A percentile compares a stretch with the other conserved stretches of the same genome.
phyloP scores from a whole-genome alignment of 108 stramenopile genomes.

The Chaetoceros muelleri region DNA sequence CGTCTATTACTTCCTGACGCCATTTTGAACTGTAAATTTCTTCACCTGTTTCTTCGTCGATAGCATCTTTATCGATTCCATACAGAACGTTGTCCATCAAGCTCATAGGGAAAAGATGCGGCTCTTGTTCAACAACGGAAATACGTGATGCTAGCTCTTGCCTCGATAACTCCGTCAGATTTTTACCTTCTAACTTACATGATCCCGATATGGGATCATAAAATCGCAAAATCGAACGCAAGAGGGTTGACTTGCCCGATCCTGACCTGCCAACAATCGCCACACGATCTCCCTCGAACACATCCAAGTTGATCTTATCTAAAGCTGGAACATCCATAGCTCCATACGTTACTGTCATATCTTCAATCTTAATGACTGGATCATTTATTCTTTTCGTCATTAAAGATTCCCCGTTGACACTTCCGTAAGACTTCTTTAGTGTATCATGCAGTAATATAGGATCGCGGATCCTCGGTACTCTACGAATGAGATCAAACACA shows the following conservation, averaged over 20 bases:
- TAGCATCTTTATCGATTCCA: slow-evolving; percentile 65
- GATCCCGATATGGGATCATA: slow-evolving; percentile 87
- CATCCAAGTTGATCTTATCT: slow-evolving; percentile 40
- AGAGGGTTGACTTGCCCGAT: slow-evolving; percentile 86
- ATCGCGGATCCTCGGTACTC: slow-evolving; percentile 58
- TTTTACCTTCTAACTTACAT: slow-evolving; percentile 62
- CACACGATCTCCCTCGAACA: slow-evolving; percentile 83
- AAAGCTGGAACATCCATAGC: slow-evolving; percentile 69
- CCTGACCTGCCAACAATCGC: slow-evolving; percentile 91
- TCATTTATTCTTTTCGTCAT: slow-evolving; percentile 6
- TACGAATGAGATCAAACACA: slow-evolving; percentile 71
- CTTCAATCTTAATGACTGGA: slow-evolving; percentile 45
- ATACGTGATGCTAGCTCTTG: slow-evolving; percentile 58
- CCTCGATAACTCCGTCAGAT: slow-evolving; percentile 63
- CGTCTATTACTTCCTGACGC: slow-evolving; percentile 36
- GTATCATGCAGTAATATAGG: slow-evolving; percentile 14
- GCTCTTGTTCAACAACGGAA: slow-evolving; percentile 87
- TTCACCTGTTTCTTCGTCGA: slow-evolving; percentile 50
- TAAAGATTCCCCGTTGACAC: not conserved
- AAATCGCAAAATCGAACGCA: slow-evolving; percentile 79
- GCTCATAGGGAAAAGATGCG: slow-evolving; percentile 81
- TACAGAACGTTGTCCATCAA: slow-evolving; percentile 88
- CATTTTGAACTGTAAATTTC: slow-evolving; percentile 46
- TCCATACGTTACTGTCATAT: slow-evolving; percentile 52
- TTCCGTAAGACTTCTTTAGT: not conserved